Evolutionary conservation across 306 rosid species (phyloP), one percentile per base, ranked within the genome.

Genomic region (Astragalus glycyphyllos): DNA sequence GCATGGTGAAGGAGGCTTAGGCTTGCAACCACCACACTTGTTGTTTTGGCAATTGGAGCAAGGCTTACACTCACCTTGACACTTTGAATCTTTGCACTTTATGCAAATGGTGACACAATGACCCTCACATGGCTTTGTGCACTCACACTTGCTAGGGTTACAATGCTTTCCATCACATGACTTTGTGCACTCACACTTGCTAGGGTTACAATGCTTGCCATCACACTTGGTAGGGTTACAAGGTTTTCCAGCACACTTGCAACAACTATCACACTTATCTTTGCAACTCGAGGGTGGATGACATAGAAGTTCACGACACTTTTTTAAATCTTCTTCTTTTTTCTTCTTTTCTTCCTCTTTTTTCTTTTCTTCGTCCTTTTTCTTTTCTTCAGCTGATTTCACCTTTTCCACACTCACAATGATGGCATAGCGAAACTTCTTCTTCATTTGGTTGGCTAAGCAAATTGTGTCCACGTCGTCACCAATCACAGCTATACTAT

Each of bases 401-500:
- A 84, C 56, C 1, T 76, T 75, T 47, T 73, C 78, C 69, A 80
- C 61, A 11, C 55, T 77, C 0, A 77, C 4, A 17, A 84, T 51
- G 1, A 7, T 69, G 37, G 74, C 66, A 6, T 10, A 0, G 1
- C 56, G n/a, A 51, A 84, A 80, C 75, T 74, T 80, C 76, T 80
- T 80, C 73, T 51, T 69, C 14, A 84, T 70, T 37, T 5, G 5
- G 45, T 60, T 65, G 0, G 32, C 69, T 75, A 80, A 20, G 31
- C 74, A 68, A 35, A 76, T 14, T 6, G 35, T 10, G 55, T 83
- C 71, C 16, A 80, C 56, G 0, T 69, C 26, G 2, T 59, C 72
- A n/a, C 87, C 89, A 0, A 11, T 56, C 41, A 76, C 85, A 4
- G 67, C 83, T 69, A 87, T 48, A 0, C 44, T 38, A 59, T 79